phyloP scores from a whole-genome alignment of 2,329 filamentous ascomycete species.

The Claviceps citrina region DNA sequence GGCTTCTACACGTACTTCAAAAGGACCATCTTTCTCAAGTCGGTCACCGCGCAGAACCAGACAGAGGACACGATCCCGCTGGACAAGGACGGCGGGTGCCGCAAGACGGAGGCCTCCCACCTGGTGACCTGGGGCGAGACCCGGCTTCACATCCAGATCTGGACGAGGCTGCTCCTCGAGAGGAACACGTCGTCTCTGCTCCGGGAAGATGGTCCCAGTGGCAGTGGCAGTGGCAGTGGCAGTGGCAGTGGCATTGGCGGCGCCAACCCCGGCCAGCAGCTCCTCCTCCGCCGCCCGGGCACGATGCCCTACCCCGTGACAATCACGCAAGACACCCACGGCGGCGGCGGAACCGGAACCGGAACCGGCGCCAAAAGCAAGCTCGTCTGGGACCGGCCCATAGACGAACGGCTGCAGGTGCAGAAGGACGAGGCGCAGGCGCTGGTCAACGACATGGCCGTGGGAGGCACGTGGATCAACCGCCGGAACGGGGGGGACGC shows the following conservation, averaged over 20 bases:
- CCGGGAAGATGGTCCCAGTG: slow-evolving; percentile 11
- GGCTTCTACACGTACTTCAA: slow-evolving; percentile 89
- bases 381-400: slow-evolving; percentile 36
- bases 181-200: slow-evolving; percentile 28
- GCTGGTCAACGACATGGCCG: slow-evolving; percentile 33
- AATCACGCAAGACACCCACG: slow-evolving; percentile 45
- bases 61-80: slow-evolving; percentile 27
- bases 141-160: slow-evolving; percentile 49
- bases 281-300: slow-evolving; percentile 28
- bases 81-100: slow-evolving; percentile 40
- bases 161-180: slow-evolving; percentile 35
- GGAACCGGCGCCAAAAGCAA: slow-evolving; percentile 35
- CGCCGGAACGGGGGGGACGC: slow-evolving; percentile 26
- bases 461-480: slow-evolving; percentile 39
- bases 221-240: not conserved
- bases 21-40: slow-evolving; percentile 68
- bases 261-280: too few species aligned
- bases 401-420: slow-evolving; percentile 32
- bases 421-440: slow-evolving; percentile 27
- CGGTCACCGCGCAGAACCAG: slow-evolving; percentile 32
- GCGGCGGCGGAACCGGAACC: too few species aligned
- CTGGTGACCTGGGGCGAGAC: slow-evolving; percentile 45
- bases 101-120: slow-evolving; percentile 35
- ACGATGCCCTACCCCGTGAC: slow-evolving; percentile 51
- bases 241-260: too few species aligned